Evolutionary conservation across 805 yeast species (phyloP).

Genomic region (Saccharomycopsis oosterbeekiorum): DNA sequence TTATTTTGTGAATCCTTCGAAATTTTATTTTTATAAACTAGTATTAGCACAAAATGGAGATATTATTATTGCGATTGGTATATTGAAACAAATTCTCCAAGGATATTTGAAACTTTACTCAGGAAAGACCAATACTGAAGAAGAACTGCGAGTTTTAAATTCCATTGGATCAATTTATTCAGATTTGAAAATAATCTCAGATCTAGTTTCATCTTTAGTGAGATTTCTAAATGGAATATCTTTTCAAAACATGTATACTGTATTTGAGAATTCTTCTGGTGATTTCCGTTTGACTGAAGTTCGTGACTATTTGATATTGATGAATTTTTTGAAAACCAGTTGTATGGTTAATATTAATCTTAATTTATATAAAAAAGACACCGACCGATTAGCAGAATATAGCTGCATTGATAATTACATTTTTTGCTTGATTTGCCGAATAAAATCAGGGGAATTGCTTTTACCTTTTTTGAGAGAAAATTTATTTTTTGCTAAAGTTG

Average conservation of each 20-base stretch:
- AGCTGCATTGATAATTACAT: not conserved
- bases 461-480: not conserved
- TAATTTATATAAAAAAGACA: not conserved
- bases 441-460: not conserved
- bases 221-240: not conserved
- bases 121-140: not conserved
- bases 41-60: not conserved
- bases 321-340: not conserved
- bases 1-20: not conserved
- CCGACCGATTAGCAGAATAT: not conserved
- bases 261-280: not conserved
- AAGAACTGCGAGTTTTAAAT: not conserved
- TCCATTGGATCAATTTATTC: not conserved
- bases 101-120: not conserved
- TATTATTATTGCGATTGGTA: not conserved
- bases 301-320: not conserved
- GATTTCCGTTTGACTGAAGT: not conserved
- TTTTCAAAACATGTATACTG: not conserved
- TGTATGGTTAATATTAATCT: not conserved
- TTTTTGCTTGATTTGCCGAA: not conserved
- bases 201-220: not conserved
- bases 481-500: not conserved
- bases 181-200: not conserved
- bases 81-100: not conserved
- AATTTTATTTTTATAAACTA: not conserved